Evolutionary conservation across 2,329 filamentous ascomycete genomes (phyloP), one percentile per base, ranked within the genome.

Genomic region (Phaeoacremonium minimum): DNA sequence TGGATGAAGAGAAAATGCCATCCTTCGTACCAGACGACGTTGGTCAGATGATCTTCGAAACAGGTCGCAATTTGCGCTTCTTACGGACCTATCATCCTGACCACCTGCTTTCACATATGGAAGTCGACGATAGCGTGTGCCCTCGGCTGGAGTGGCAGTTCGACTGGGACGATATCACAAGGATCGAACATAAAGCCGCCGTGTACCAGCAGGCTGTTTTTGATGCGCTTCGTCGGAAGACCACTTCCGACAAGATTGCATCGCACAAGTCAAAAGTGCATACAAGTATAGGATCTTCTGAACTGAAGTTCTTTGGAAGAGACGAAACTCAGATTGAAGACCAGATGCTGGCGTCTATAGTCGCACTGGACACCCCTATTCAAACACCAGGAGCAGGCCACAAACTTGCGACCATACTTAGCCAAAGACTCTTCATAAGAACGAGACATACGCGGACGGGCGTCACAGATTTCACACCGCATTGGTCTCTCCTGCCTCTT

Each of bases 41-140:
- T 46, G 81, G 79, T 4, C 71, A 75, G 34, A 66, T 71, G 5
- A 77, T 93, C n/a, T 90, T 91, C 45, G 87, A 94, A 53, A 85
- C 82, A 4, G 88, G 87, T 4, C 77, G 75, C 48, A 91, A 85
- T 53, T 60, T 95, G 32, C 77, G 85, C 7, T 80, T 93, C 36
- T 67, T 95, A 32, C 76, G 80, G 47, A 64, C 68, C 15, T 79
- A 84, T 46, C 85, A 93, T 52, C 75, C 85, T 5, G 67, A 80
- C 3, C 85, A 94, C 52, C 79, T 83, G 0, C 63, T 93, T 29
- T 74, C 77, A 12, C 69, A 68, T 29, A 51, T 66, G 9, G 41
- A 33, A 7, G 55, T 77, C 6, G 47, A 53, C 8, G 55, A 61
- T 11, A 64, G 67, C 9, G 57, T 65, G 6, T 73, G 80, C 11